These are phyloP conservation scores for Kockovaella imperatae DNA, from an alignment of 768 basidiomycete genomes.

Conservation along the genomic window DNA sequence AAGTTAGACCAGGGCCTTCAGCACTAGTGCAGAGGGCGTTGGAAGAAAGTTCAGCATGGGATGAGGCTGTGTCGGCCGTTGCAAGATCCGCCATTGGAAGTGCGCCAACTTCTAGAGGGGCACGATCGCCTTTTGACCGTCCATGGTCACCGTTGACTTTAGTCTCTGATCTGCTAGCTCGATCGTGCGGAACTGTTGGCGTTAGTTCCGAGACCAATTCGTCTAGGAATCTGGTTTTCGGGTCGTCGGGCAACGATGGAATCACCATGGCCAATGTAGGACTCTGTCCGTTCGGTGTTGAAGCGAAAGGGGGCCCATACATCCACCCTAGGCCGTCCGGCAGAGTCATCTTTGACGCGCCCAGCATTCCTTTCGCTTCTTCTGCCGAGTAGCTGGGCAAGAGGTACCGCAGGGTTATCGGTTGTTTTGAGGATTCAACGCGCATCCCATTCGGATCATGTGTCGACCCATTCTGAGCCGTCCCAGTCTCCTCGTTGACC, in stretches of 20 bases:
- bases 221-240: slow-evolving; percentile 86
- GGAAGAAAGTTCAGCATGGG: no score
- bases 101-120: not conserved
- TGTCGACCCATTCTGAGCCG: not conserved
- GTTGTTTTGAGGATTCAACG: not conserved
- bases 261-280: slow-evolving; percentile 59
- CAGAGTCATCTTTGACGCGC: slow-evolving; percentile 11
- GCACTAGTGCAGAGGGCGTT: no score
- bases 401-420: slow-evolving; percentile 19
- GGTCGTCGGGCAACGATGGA: slow-evolving; percentile 92
- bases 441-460: not conserved
- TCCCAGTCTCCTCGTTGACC: not conserved
- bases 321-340: slow-evolving; percentile 48
- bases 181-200: not conserved
- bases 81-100: not conserved
- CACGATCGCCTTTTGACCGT: no score
- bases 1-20: no score
- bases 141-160: no score
- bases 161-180: not conserved
- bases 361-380: slow-evolving; percentile 33
- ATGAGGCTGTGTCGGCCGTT: no score
- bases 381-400: slow-evolving; percentile 30
- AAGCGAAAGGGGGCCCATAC: slow-evolving; percentile 34
- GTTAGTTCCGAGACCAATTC: slow-evolving; percentile 57
- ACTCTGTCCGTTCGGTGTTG: no score